Base-by-base conservation (phyloP, 495 filamentous ascomycete species). In the Aspergillus sclerotiicarbonarius region DNA sequence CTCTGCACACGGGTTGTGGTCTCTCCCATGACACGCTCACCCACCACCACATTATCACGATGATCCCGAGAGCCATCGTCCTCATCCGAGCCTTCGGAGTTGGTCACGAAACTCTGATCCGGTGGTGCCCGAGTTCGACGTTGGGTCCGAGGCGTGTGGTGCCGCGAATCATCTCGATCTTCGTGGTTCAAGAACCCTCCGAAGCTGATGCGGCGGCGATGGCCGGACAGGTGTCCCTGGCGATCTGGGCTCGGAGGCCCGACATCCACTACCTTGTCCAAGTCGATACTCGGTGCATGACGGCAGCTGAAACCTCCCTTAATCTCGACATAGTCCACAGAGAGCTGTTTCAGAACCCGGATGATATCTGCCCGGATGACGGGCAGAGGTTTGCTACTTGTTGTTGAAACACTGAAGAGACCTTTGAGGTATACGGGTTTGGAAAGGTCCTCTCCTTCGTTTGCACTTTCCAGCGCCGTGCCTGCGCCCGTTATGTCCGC, bases 391-490 rank as follows among this genome's bases (percentile, higher is more conserved):
- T 92, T 94, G 64, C 88, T 95, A 62, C 92, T 96, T 3, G 94
- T 99, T 0, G 94, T 99, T 5, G 90, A 92, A 33, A 98, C 94
- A 67, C 92, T 97, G 78, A 99, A 99, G 21, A 99, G 84, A 20
- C 94, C 94, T 71, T 99, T 99, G 25, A 99, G 84, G 67, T 88
- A 99, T 25, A 98, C 94, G 1, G 95, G 95, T 66, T 96, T 98
- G 80, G 63, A 89, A 73, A 74, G 76, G 53, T 76, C 74, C 65
- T 81, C 75, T 76, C 80, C 57, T 71, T 82, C 62, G 76, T 74
- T 68, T 79, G 76, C 79, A 52, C 82, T 75, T 47, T 87, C 83
- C 58, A 78, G 58, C 19, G 78, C 77, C 47, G 74, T 79, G 8
- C 75, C 76, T 51, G 73, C 67, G 13, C 75, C 75, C 8, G 76